Evolutionary conservation across 2,329 filamentous ascomycete species (phyloP).

Genomic region (Bipolaris bicolor): DNA sequence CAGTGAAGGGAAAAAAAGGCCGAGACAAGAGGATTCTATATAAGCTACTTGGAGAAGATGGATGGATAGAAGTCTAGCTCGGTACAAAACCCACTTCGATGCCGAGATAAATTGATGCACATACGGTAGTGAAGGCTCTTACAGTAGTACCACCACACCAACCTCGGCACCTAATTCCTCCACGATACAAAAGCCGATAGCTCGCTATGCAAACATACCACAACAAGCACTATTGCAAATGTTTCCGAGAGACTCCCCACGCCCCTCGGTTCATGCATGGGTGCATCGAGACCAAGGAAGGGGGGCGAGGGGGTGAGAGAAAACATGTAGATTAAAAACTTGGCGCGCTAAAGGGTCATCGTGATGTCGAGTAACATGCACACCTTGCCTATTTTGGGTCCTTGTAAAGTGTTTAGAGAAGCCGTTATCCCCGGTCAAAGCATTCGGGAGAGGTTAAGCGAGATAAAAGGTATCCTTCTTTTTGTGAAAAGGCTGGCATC

Average conservation of each 20-base stretch:
- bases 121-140: slow-evolving; percentile 15
- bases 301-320: no score
- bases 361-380: slow-evolving; percentile 15
- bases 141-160: slow-evolving; percentile 20
- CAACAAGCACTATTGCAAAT: no score
- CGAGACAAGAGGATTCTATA: slow-evolving; percentile 16
- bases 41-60: slow-evolving; percentile 15
- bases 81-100: slow-evolving; percentile 23
- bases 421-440: slow-evolving; percentile 4
- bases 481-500: no score
- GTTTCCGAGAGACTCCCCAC: no score
- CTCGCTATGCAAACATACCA: background rate
- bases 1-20: slow-evolving; percentile 3
- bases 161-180: slow-evolving; percentile 22
- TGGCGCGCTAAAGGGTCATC: slow-evolving; percentile 32
- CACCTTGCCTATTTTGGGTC: slow-evolving; percentile 13
- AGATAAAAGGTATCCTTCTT: background rate
- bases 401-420: slow-evolving; percentile 5
- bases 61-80: slow-evolving; percentile 9
- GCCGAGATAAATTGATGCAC: slow-evolving; percentile 28
- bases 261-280: no score
- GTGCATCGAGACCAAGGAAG: no score
- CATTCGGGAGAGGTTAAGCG: background rate
- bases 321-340: slow-evolving; percentile 39
- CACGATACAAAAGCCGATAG: slow-evolving; percentile 4